These are phyloP conservation scores for Trapa bicornis DNA, from an alignment of 345 rosid genomes.

Conservation along the genomic window DNA sequence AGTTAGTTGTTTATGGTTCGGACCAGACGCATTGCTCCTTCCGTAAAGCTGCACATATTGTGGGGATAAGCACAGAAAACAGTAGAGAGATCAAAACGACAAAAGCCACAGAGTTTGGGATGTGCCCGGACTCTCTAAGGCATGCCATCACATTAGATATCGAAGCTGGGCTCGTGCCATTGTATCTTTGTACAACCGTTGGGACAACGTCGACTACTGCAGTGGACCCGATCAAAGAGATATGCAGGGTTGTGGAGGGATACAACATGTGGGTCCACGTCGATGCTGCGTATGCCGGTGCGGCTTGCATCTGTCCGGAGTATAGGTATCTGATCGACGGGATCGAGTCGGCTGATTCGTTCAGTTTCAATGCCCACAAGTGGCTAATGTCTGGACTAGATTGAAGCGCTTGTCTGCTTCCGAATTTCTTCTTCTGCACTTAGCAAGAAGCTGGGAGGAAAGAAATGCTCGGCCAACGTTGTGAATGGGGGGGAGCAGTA, in stretches of 20 bases:
- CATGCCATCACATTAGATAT: slow-evolving; percentile 11
- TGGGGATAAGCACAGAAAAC: slow-evolving; percentile 34
- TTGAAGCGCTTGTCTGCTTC: slow-evolving; percentile 44
- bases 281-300: slow-evolving; percentile 43
- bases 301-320: slow-evolving; percentile 40
- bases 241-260: slow-evolving; percentile 9
- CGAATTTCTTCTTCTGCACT: slow-evolving; percentile 16
- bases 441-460: too few species aligned
- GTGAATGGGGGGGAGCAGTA: neutral
- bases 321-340: slow-evolving; percentile 28
- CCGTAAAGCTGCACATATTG: slow-evolving; percentile 25
- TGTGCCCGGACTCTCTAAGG: slow-evolving; percentile 10
- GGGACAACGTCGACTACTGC: slow-evolving; percentile 29
- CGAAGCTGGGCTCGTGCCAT: slow-evolving; percentile 16
- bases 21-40: slow-evolving; percentile 29
- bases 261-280: slow-evolving; percentile 35
- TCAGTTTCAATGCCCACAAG: slow-evolving; percentile 44
- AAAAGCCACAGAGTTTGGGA: slow-evolving; percentile 10
- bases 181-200: slow-evolving; percentile 25
- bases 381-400: slow-evolving; percentile 38
- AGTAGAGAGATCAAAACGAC: slow-evolving; percentile 26
- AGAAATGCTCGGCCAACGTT: neutral
- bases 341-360: slow-evolving; percentile 32
- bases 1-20: slow-evolving; percentile 28
- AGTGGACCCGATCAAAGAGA: slow-evolving; percentile 17